Evolutionary conservation across 2,329 filamentous ascomycete species (phyloP), one percentile per base, ranked within the genome.

Genomic region (Byssochlamys sp.): DNA sequence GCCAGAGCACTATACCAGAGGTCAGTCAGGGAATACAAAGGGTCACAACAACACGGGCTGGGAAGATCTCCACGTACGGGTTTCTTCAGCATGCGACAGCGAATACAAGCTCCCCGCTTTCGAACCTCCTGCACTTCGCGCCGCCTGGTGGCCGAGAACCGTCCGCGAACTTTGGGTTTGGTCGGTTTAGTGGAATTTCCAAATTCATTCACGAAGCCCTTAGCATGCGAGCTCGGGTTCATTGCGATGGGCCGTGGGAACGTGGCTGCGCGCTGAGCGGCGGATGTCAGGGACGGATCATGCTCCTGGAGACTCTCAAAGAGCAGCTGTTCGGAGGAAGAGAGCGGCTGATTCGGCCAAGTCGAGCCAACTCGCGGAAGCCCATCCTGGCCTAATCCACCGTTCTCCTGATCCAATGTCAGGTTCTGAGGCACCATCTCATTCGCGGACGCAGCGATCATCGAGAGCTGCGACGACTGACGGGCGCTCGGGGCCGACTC

Each of bases 41-140:
- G 12, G 49, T 19, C 12, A 39, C 50, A 50, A 52, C 14, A 60
- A 12, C 35, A 57, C 19, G 35, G 48, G 48, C 56, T 26, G 52
- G 27, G 19, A 27, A 51, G 7, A 27, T 12, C 35, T 2, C 33
- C 53, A 48, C 69, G 60, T 71, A 76, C 74, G 39, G 81, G 80
- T 64, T 85, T 85, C 71, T 84, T 85, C 26, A 85, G 71, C 82
- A 85, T 84, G 12, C 82, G 80, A 66, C 83, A 85, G 33, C 83
- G 79, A 60, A 85, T 79, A 63, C 83, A 85, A 6, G 83, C 83
- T 11, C 83, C 83, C 55, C 78, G 75, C 66, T 84, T 84, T 26
- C 83, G 77, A 33, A 84, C 79, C 59, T 81, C 78, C 60, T 82
- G 79, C 1, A 85, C 82, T 64, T 85, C 81, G 60, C 82, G 79